Evolutionary conservation across 306 rosid species (phyloP).

Genomic region (Dalbergia oliveri): DNA sequence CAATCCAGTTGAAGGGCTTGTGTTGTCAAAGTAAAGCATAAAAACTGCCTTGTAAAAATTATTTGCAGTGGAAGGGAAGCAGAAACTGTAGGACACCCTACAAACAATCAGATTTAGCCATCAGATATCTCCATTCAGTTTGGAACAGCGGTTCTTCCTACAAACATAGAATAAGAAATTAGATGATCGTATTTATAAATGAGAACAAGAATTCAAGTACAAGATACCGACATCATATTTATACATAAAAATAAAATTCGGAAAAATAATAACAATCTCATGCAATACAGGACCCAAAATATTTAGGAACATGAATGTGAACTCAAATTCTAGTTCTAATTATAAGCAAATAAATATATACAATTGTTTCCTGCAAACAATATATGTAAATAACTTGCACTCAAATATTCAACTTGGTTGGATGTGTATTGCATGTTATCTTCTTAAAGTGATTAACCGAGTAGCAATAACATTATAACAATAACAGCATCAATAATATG

Average conservation of each 20-base stretch:
- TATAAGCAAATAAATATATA: not conserved
- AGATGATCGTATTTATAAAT: not conserved
- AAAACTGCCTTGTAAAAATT: not conserved
- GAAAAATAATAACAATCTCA: not conserved
- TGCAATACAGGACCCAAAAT: not conserved
- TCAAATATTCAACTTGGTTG: no score
- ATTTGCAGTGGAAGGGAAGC: not conserved
- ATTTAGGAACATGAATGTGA: not conserved
- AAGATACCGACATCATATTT: not conserved
- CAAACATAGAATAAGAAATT: constrained; percentile 21
- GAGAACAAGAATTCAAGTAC: not conserved
- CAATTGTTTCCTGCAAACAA: not conserved
- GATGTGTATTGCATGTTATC: no score
- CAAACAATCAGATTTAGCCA: not conserved
- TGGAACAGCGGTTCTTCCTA: not conserved
- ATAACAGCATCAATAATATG: no score
- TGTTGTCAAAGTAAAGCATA: not conserved
- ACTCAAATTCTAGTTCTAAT: not conserved
- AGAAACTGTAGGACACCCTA: not conserved
- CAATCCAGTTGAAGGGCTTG: constrained; percentile 3
- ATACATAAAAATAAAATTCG: not conserved
- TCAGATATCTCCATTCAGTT: constrained; percentile 2
- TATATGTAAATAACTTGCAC: not conserved
- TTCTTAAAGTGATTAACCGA: no score
- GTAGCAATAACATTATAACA: no score